These are phyloP conservation scores for Penicillium psychrosexuale DNA, from an alignment of 2,329 filamentous ascomycete species.

Conservation along the genomic window DNA sequence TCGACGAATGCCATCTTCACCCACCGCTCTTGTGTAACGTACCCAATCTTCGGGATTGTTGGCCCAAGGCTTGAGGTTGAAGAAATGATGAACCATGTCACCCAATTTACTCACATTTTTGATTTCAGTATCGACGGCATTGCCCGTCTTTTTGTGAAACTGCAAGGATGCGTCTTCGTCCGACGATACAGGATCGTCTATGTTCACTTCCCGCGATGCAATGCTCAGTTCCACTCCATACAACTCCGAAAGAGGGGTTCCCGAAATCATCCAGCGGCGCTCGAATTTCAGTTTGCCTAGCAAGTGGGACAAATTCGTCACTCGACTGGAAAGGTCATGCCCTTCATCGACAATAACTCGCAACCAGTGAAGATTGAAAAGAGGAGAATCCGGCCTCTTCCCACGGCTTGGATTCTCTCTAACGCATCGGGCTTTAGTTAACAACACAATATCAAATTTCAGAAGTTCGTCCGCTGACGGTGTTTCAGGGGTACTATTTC, in stretches of 20 bases:
- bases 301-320: conserved; percentile 54
- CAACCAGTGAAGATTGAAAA: conserved; percentile 76
- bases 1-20: conserved; percentile 51
- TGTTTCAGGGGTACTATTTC: conserved; percentile 49
- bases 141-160: conserved; percentile 37
- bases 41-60: conserved; percentile 69
- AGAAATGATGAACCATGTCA: conserved; percentile 64
- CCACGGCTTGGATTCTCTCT: conserved; percentile 53
- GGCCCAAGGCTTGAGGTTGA: conserved; percentile 76
- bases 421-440: conserved; percentile 72
- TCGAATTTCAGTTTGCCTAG: conserved; percentile 58
- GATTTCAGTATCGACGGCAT: conserved; percentile 52
- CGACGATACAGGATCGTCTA: conserved; percentile 33
- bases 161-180: conserved; percentile 32
- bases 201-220: conserved; percentile 40
- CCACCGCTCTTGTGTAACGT: conserved; percentile 64
- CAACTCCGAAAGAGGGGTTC: conserved; percentile 80
- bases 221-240: conserved; percentile 69
- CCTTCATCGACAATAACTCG: conserved; percentile 91
- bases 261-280: conserved; percentile 83
- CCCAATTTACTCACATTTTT: conserved; percentile 66
- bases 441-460: conserved; percentile 71
- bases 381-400: conserved; percentile 53
- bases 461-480: conserved; percentile 60
- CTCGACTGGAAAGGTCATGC: conserved; percentile 72